A percentile compares a stretch with the other conserved stretches of the same genome.
Evolutionary conservation across 129 eudicot genomes (phyloP).

Genomic region (Artemisia tridentata): DNA sequence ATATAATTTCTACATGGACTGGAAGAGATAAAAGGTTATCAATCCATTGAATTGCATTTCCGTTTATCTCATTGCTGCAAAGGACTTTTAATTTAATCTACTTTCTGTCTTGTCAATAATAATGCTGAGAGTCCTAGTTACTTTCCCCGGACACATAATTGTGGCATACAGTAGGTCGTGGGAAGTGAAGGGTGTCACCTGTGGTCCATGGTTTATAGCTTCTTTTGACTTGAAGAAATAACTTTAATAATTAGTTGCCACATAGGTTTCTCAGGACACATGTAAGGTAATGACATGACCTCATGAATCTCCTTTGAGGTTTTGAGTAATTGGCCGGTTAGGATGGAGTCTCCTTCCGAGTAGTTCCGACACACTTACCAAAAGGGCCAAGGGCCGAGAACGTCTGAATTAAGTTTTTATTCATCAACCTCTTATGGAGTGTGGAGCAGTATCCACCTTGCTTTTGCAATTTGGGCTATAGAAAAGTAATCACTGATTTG

Average conservation of each 20-base stretch:
- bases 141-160: background rate
- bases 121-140: background rate
- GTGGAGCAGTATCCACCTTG: background rate
- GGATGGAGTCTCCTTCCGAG: background rate
- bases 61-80: background rate
- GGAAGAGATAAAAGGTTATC: background rate
- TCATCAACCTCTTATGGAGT: background rate
- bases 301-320: background rate
- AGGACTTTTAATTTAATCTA: background rate
- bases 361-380: background rate
- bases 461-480: too few relatives aligned
- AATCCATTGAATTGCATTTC: background rate
- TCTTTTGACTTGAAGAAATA: conserved; percentile 5
- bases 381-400: background rate
- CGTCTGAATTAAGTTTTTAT: too few relatives aligned
- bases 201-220: background rate
- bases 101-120: conserved; percentile 3
- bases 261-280: background rate
- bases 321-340: background rate
- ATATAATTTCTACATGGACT: too few relatives aligned
- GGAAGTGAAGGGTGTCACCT: background rate
- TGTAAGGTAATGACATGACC: background rate
- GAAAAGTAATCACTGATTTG: too few relatives aligned
- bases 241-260: background rate
- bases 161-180: background rate